Conservation (phyloP, 1,284 basidiomycete genomes). For the Puccinia polysora region DNA sequence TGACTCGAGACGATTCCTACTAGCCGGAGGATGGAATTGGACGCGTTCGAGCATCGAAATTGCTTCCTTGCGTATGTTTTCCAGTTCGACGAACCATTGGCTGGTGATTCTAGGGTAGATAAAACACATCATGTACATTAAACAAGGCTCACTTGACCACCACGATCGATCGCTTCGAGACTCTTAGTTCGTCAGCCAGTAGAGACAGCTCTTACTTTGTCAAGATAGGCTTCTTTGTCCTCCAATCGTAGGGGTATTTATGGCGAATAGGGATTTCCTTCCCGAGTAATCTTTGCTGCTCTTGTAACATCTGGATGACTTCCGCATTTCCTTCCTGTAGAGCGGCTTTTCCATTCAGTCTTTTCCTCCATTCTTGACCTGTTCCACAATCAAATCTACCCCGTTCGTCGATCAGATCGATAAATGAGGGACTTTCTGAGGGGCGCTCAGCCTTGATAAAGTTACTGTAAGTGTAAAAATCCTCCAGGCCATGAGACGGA, state of each 20-base stretch:
- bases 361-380: constrained; percentile 52
- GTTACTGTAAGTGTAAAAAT: constrained; percentile 60
- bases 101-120: constrained; percentile 70
- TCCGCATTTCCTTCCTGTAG: constrained; percentile 66
- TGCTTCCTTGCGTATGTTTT: constrained; percentile 73
- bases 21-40: constrained; percentile 70
- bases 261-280: constrained; percentile 70
- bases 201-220: constrained; percentile 61
- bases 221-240: constrained; percentile 86
- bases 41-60: constrained; percentile 68
- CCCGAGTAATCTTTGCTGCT: constrained; percentile 63
- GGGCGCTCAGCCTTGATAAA: constrained; percentile 52
- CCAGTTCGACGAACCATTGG: constrained; percentile 95
- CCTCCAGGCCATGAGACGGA: constrained; percentile 89
- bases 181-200: background rate
- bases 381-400: constrained; percentile 68
- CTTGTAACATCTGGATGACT: constrained; percentile 64
- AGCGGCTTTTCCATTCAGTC: constrained; percentile 68
- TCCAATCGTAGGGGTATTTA: constrained; percentile 96
- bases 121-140: too few species aligned
- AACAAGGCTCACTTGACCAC: background rate
- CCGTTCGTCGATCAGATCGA: constrained; percentile 63
- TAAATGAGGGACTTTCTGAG: background rate
- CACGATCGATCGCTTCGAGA: background rate
- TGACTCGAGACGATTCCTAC: constrained; percentile 74